Base-by-base conservation (phyloP, 192 early-diverging fungal species). In the Coemansia sp. region DNA sequence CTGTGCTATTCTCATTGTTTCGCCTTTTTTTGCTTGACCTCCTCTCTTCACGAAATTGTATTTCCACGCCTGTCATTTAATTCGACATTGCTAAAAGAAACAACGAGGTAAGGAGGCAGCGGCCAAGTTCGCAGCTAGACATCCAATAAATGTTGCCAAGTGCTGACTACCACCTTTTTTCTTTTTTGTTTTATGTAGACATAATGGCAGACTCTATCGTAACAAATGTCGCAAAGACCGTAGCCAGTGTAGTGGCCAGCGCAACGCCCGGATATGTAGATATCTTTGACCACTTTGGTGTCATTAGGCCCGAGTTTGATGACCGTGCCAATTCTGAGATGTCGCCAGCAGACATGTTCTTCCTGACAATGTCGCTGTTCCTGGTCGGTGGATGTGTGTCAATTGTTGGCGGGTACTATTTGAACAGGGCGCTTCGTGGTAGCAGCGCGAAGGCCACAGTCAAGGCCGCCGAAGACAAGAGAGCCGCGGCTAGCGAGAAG, bases 341-440 rank as follows among this genome's bases (percentile, higher is more conserved):
- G 81, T 83, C 81, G 36, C 81, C 81, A 12, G 81, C 81, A 2
- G 81, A 83, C 20, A 83, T 83, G 81, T 75, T 78, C 63, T 83
- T 83, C 52, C 49, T 83, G 70, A 83, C 81, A 5, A 83, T 83
- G 65, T 83, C 81, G 66, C 65, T 83, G 63, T 83, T 83, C 70
- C 76, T 83, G 58, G 81, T 83, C 12, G 81, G 81, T 47, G 81
- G 81, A 15, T 83, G 81, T 40, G 73, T 83, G 55, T 75, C 81
- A 29, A 83, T 83, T 62, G 81, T 83, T 31, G 81, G 81, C 44
- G 81, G 81, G 7, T 83, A 83, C 60, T 83, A 83, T 33, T 70
- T 83, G 62, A 83, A 83, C 70, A 70, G 76, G 70, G 81, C 81
- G 5, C 72, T 83, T 61, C 81, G 81, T 58, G 65, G 76, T 57